These are phyloP conservation scores for Ceratocystis lukuohia DNA, from an alignment of 2,329 filamentous ascomycete species.

Conservation along the genomic window DNA sequence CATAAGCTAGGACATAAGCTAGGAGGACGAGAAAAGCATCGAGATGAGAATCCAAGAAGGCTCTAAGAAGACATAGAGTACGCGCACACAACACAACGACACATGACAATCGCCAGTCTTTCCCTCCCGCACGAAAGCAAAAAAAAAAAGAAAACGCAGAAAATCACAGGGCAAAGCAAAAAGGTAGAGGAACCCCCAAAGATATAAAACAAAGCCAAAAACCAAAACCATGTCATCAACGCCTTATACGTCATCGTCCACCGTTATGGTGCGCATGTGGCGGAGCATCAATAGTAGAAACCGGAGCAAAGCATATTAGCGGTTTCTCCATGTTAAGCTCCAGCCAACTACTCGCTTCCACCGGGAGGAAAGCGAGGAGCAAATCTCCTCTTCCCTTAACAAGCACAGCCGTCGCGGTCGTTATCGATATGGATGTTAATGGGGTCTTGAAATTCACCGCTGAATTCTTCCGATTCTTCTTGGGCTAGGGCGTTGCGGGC, in stretches of 20 bases:
- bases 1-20: background rate
- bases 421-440: slow-evolving; percentile 97
- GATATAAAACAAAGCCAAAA: slow-evolving; percentile 6
- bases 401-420: slow-evolving; percentile 83
- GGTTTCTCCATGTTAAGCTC: no score
- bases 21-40: background rate
- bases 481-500: slow-evolving; percentile 89
- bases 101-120: background rate
- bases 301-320: no score
- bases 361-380: background rate
- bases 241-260: slow-evolving; percentile 3
- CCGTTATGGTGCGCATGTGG: background rate
- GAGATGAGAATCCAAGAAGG: background rate
- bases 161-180: background rate
- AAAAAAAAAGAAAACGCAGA: background rate
- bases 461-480: slow-evolving; percentile 96
- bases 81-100: background rate
- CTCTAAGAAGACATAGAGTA: background rate
- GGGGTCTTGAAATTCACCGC: slow-evolving; percentile 90
- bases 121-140: background rate
- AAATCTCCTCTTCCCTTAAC: slow-evolving; percentile 38
- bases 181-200: background rate
- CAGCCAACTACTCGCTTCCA: no score
- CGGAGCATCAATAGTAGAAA: background rate
- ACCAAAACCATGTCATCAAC: slow-evolving; percentile 13